Evolutionary conservation across 2,329 filamentous ascomycete genomes (phyloP).

Genomic region (Ophiocordyceps camponoti-leonardi): DNA sequence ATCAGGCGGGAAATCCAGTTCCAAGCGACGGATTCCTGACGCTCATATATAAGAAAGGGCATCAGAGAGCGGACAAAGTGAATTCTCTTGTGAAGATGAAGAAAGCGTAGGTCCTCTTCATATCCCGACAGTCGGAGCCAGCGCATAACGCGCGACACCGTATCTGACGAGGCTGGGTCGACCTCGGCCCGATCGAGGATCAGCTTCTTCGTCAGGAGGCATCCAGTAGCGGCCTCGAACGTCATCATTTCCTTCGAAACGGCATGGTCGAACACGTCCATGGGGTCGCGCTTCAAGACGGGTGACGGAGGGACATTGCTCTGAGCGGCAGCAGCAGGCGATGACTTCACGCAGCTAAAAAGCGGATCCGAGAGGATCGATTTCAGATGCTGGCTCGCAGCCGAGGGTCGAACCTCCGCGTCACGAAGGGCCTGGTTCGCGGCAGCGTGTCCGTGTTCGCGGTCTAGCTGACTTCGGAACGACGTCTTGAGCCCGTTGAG

Average conservation of each 20-base stretch:
- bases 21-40: conserved; percentile 32
- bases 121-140: conserved; percentile 36
- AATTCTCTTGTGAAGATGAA: conserved; percentile 12
- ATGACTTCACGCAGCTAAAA: conserved; percentile 21
- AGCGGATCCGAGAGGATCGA: conserved; percentile 40
- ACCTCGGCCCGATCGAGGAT: conserved; percentile 11
- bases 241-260: conserved; percentile 40
- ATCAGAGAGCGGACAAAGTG: conserved; percentile 22
- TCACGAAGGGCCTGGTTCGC: conserved; percentile 6
- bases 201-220: conserved; percentile 29
- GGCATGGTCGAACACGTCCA: conserved; percentile 38
- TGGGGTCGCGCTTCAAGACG: conserved; percentile 21
- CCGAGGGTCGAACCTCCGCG: conserved; percentile 17
- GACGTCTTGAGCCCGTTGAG: conserved; percentile 38
- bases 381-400: conserved; percentile 29
- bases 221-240: conserved; percentile 32
- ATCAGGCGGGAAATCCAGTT: conserved; percentile 30
- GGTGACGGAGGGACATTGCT: conserved; percentile 3
- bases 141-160: conserved; percentile 28
- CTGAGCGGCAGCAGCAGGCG: conserved; percentile 3
- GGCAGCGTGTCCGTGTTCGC: conserved; percentile 31
- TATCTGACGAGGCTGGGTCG: conserved; percentile 23
- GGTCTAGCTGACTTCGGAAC: conserved; percentile 40
- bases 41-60: conserved; percentile 34
- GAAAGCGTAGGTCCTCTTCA: conserved; percentile 27